Evolutionary conservation across 2,329 filamentous ascomycete genomes (phyloP), one percentile per base, ranked within the genome.

Genomic region (Tolypocladium nubicola): DNA sequence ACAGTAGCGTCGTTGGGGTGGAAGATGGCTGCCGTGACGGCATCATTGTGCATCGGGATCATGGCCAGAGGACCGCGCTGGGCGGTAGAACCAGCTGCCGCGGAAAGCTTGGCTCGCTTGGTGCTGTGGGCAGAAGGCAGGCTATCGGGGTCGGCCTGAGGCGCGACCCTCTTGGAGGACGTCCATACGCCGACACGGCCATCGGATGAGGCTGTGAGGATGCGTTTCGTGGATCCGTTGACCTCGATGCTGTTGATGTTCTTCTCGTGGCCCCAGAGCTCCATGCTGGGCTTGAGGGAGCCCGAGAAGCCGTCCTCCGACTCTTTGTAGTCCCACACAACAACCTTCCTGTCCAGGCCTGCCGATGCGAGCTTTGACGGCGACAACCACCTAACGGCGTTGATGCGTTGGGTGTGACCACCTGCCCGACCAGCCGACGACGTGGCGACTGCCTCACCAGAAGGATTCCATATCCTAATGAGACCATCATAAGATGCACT

Each of bases 401-500:
- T 95, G 67, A 93, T 79, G 60, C 88, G 85, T 47, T 87, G 84
- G 11, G 82, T 84, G 73, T 96, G 90, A 11, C 90, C 88, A 54
- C 88, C 87, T 40, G 82, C 80, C 59, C 79, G 79, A 9, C 80
- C 79, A 3, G 84, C 79, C 2, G 84, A 75, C 1, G 90, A 93
- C 0, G 87, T 89, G 4, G 90, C 89, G 57, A 96, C 78, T n/a
- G 88, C 78, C 60, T 94, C 82, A n/a, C 90, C 90, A 0, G 90
- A 92, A 62, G 86, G 86, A 65, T 94, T 89, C 93, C 94, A 99
- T 61, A 97, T 80, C 63, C 92, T 81, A 57, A 97, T 75, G 19
- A 96, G 75, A 10, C 93, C 93, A 70, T 99, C 94, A 69, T 96
- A 97, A 53, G 90, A 93, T 37, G 86, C 90, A n/a, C 90, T 95